Evolutionary conservation across 2,329 filamentous ascomycete genomes (phyloP), one percentile per base, ranked within the genome.

Genomic region (Metarhizium sp.): DNA sequence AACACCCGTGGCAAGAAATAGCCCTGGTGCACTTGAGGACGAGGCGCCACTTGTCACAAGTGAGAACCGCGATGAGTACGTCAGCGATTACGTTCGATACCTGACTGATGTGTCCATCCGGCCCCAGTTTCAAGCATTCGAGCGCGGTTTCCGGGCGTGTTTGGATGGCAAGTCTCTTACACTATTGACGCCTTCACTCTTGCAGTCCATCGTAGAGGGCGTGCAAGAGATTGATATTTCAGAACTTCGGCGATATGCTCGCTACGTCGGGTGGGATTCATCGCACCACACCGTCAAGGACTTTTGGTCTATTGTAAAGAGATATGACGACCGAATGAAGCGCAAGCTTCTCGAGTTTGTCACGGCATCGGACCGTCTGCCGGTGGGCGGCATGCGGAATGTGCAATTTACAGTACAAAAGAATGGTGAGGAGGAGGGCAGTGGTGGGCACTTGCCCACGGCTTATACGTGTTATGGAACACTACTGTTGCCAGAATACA

Each of bases 381-480:
- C 94, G 0, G 88, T 96, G 0, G 91, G 89, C 20, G 94, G 94
- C 2, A 84, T 92, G 65, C 80, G 82, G 59, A 90, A 88, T 62
- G 75, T 97, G 50, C 85, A 88, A 64, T 97, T 97, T 69, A 82
- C 89, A 14, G 79, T 99, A 47, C 87, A 92, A 70, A 84, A 81
- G 63, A 90, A 91, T 65, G 84, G 88, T 16, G 77, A 84, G 54
- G 86, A 81, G 60, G 73, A 77, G 6, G 76, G 73, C 2, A 73
- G 75, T 2, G 66, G 67, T 2, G 79, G 78, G 0, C 79, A 81
- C 59, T 65, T 99, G 62, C 94, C 94, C 3, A 95, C 88, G 5
- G 92, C 90, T 58, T 87, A 91, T 64, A 99, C 94, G 0, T 99
- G 94, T 70, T 97, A 96, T 72, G 90, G 92, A 2, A 92, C 88